A percentile compares a stretch with the other conserved stretches of the same genome.
Conservation (phyloP, 129 eudicot species). For the Scalesia atractyloides region DNA sequence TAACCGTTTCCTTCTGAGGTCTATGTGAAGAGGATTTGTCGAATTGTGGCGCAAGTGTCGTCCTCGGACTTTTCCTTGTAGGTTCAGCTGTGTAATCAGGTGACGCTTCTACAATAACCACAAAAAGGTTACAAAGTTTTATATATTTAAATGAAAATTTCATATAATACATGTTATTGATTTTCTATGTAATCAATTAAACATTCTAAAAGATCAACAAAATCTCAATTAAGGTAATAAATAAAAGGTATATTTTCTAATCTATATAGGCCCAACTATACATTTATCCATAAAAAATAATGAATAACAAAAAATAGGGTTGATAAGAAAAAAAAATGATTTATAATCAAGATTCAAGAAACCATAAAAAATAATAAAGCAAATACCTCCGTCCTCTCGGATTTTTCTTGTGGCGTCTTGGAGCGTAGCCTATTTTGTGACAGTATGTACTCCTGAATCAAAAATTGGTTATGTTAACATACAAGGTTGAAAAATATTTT, state of each 20-base stretch:
- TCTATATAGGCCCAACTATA: too few species aligned
- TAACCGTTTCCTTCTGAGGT: constrained; percentile 26
- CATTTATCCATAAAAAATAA: too few species aligned
- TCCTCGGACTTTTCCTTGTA: constrained; percentile 26
- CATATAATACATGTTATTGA: too few species aligned
- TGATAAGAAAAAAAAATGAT: background rate
- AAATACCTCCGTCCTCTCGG: constrained; percentile 48
- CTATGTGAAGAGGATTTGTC: constrained; percentile 25
- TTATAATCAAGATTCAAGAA: background rate
- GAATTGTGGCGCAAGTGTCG: constrained; percentile 16
- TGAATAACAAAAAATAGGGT: too few species aligned
- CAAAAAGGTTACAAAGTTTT: background rate
- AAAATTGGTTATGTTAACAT: constrained; percentile 1
- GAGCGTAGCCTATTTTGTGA: constrained; percentile 92
- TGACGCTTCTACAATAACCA: constrained; percentile 42
- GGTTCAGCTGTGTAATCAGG: constrained; percentile 33
- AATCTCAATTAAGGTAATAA: too few species aligned
- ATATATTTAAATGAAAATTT: background rate
- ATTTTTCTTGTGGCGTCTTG: constrained; percentile 47
- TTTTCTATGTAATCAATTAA: too few species aligned
- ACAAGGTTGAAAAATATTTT: too few species aligned
- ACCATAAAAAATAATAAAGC: background rate
- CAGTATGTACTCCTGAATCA: constrained; percentile 64
- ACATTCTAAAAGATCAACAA: background rate
- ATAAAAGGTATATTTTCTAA: too few species aligned